Base-by-base conservation (phyloP, 176 grass and related monocot species). In the Phragmites australis region DNA sequence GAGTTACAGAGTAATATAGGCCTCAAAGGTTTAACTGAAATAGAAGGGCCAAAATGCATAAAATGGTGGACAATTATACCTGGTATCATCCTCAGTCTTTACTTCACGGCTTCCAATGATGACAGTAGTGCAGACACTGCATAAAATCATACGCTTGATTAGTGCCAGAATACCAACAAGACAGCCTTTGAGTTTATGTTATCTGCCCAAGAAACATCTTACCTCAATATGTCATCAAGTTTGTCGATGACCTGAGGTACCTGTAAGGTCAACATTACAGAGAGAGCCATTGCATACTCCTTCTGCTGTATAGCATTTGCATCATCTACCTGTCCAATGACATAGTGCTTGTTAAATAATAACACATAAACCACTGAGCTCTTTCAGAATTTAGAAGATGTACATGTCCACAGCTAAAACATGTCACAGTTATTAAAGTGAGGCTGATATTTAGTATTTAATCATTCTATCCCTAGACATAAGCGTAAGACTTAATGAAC, bases 171-270 rank as follows among this genome's bases (percentile, higher is more conserved):
- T 72, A 78, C 32, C 13, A 77, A 40, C 25, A 80, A 72, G 14
- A 43, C 12, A 57, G 51, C 27, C 25, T 61, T 44, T 22, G 60
- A 23, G 18, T 49, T 53, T 64, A 13, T 58, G 58, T 73, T 83
- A 46, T 58, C 17, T 72, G 57, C 52, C 60, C 25, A 25, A 83
- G 53, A 63, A 80, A 43, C 52, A 42, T 59, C 46, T 79, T 89
- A 99, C 96, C 90, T 95, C 85, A 99, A 88, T 50, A 99, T 95
- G 56, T 99, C 96, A 79, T 99, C 96, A 21, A 99, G 96, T 93
- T 91, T 99, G 69, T 99, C 92, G 5, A 99, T 92, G 43, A 99
- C 76, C 85, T 95, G 83, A 68, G 92, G 90, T 63, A 95, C 85
- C 80, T 91, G 88, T 73, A 99, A 93, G 43, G 90, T 99, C 92